phyloP scores from a whole-genome alignment of 2,329 filamentous ascomycete species.

The Penicillium sp. region DNA sequence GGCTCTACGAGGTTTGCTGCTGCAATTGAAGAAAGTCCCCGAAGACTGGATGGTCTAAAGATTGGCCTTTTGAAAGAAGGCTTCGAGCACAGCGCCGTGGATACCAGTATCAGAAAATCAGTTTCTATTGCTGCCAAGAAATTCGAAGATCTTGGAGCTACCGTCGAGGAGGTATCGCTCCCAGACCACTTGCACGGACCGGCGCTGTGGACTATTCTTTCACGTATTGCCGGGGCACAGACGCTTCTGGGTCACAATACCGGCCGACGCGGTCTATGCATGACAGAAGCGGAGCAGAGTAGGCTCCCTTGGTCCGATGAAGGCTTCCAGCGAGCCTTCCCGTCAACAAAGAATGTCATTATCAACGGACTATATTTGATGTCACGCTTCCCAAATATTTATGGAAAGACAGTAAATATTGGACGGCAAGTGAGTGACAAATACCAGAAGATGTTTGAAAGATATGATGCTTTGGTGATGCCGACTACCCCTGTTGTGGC shows the following conservation, averaged over 20 bases:
- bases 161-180: constrained; percentile 56
- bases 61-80: constrained; percentile 54
- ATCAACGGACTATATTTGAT: constrained; percentile 48
- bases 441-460: constrained; percentile 46
- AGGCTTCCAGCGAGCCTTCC: constrained; percentile 54
- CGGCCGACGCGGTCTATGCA: constrained; percentile 53
- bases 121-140: constrained; percentile 49
- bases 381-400: constrained; percentile 44
- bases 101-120: constrained; percentile 44
- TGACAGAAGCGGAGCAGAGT: constrained; percentile 56
- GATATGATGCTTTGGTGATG: constrained; percentile 48
- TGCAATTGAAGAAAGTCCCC: constrained; percentile 7
- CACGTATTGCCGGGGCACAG: constrained; percentile 48
- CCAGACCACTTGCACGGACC: constrained; percentile 52
- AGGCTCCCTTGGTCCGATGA: constrained; percentile 53
- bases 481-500: constrained; percentile 40
- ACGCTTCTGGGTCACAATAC: constrained; percentile 49
- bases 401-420: constrained; percentile 48
- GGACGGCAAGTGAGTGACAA: constrained; percentile 42
- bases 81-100: constrained; percentile 45
- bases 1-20: constrained; percentile 26
- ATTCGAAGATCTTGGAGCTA: constrained; percentile 54
- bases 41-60: constrained; percentile 26
- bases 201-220: constrained; percentile 53
- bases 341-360: constrained; percentile 50